Conservation (phyloP, 495 filamentous ascomycete genomes). For the Podospora pseudopauciseta region DNA sequence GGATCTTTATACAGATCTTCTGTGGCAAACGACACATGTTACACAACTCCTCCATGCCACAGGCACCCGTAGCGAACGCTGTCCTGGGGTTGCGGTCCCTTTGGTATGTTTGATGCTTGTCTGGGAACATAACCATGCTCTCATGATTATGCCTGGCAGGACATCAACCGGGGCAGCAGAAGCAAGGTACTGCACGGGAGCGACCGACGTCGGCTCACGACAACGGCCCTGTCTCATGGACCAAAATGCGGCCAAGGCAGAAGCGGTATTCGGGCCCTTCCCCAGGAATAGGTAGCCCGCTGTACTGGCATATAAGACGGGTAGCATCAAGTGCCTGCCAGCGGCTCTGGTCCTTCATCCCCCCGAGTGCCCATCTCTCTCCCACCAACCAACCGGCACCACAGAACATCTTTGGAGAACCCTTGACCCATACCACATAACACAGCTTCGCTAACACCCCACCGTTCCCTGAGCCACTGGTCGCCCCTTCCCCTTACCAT, state of each 20-base stretch:
- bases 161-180: constrained; percentile 26
- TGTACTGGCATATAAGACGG: constrained; percentile 29
- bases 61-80: constrained; percentile 7
- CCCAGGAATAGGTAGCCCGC: constrained; percentile 19
- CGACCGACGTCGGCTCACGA: constrained; percentile 18
- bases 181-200: constrained; percentile 19
- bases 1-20: constrained; percentile 27
- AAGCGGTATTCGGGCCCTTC: constrained; percentile 16
- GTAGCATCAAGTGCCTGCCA: constrained; percentile 19
- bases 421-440: constrained; percentile 30
- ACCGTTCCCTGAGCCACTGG: constrained; percentile 17
- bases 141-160: constrained; percentile 37
- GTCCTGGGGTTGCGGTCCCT: constrained; percentile 26
- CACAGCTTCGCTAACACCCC: constrained; percentile 28
- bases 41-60: constrained; percentile 13
- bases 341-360: constrained; percentile 16
- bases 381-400: constrained; percentile 25
- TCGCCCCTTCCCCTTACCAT: constrained; percentile 15
- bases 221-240: constrained; percentile 13
- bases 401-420: constrained; percentile 20
- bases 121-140: constrained; percentile 37
- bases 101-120: constrained; percentile 48
- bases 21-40: constrained; percentile 13
- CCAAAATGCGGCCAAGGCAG: constrained; percentile 14
- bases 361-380: constrained; percentile 17